Evolutionary conservation across 2,329 filamentous ascomycete genomes (phyloP).

Genomic region (Botrytis byssoidea): DNA sequence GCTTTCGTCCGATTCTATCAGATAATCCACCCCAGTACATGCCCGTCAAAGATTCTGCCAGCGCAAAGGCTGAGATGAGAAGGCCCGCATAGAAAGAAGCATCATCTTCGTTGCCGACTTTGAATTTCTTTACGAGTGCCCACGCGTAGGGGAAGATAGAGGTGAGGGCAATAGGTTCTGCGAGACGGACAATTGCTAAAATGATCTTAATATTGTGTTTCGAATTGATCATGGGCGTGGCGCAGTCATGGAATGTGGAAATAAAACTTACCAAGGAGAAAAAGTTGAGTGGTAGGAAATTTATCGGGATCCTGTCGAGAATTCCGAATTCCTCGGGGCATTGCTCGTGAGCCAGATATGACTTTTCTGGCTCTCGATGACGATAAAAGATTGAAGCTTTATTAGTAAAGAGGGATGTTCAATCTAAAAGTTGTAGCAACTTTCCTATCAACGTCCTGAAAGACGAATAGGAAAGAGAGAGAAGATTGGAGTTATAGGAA

Average conservation of each 20-base stretch:
- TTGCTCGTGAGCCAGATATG: conserved; percentile 27
- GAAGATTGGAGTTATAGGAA: background rate
- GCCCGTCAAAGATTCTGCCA: conserved; percentile 78
- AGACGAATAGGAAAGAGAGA: conserved; percentile 2
- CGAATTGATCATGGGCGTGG: conserved; percentile 7
- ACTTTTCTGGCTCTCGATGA: conserved; percentile 28
- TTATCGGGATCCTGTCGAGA: conserved; percentile 61
- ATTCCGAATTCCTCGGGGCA: conserved; percentile 35
- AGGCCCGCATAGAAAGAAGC: conserved; percentile 86
- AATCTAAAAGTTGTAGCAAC: background rate
- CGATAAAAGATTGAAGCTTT: background rate
- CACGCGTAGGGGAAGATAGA: conserved; percentile 93
- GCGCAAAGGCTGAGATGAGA: conserved; percentile 81
- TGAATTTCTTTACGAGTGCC: conserved; percentile 74
- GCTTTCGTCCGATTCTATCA: conserved; percentile 80
- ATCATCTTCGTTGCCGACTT: conserved; percentile 69
- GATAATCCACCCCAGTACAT: conserved; percentile 87
- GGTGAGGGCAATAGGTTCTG: conserved; percentile 88
- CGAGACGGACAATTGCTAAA: conserved; percentile 83
- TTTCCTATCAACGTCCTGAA: conserved; percentile 3
- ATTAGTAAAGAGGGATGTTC: background rate
- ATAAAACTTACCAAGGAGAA: conserved; percentile 69
- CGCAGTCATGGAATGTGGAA: conserved; percentile 15
- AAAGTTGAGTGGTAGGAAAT: conserved; percentile 80
- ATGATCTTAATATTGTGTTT: conserved; percentile 23